Evolutionary conservation across 768 basidiomycete genomes (phyloP).

Genomic region (Rhodotorula kratochvilovae): DNA sequence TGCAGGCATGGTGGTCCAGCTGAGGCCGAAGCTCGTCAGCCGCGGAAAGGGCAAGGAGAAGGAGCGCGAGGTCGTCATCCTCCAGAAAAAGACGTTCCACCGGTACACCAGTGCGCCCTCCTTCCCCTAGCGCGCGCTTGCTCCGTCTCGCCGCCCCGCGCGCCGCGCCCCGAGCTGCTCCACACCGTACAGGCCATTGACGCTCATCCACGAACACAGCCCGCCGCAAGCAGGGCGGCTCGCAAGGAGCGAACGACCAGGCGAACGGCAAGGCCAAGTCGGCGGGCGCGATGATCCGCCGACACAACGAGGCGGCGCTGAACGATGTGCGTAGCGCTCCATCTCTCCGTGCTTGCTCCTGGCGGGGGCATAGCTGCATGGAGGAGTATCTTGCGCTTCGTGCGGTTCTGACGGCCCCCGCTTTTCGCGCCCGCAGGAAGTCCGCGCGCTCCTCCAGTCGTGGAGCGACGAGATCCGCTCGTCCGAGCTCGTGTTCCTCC

Average conservation of each 20-base stretch:
- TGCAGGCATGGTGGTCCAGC: slow-evolving; percentile 74
- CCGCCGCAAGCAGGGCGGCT: slow-evolving; percentile 93
- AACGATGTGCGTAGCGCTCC: slow-evolving; percentile 61
- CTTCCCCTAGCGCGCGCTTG: background rate
- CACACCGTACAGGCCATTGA: background rate
- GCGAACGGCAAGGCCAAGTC: slow-evolving; percentile 88
- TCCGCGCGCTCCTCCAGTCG: slow-evolving; percentile 70
- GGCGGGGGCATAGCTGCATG: too few relatives aligned
- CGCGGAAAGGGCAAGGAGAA: slow-evolving; percentile 56
- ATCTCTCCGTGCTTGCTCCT: too few relatives aligned
- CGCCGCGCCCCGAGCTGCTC: background rate
- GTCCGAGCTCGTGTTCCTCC: slow-evolving; percentile 88
- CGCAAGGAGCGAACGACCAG: slow-evolving; percentile 85
- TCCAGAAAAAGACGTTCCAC: slow-evolving; percentile 93
- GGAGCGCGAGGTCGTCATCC: slow-evolving; percentile 71
- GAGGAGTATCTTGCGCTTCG: too few relatives aligned
- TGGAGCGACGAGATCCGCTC: slow-evolving; percentile 81
- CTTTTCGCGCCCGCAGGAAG: slow-evolving; percentile 59
- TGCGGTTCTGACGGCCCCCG: too few relatives aligned
- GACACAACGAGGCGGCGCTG: slow-evolving; percentile 90
- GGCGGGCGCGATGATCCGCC: slow-evolving; percentile 84
- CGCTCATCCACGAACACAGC: slow-evolving; percentile 53
- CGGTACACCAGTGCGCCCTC: slow-evolving; percentile 83
- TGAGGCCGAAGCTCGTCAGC: slow-evolving; percentile 44
- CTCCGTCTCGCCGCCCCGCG: background rate